Evolutionary conservation across 495 filamentous ascomycete species (phyloP).

Genomic region (Xylaria intraflava): DNA sequence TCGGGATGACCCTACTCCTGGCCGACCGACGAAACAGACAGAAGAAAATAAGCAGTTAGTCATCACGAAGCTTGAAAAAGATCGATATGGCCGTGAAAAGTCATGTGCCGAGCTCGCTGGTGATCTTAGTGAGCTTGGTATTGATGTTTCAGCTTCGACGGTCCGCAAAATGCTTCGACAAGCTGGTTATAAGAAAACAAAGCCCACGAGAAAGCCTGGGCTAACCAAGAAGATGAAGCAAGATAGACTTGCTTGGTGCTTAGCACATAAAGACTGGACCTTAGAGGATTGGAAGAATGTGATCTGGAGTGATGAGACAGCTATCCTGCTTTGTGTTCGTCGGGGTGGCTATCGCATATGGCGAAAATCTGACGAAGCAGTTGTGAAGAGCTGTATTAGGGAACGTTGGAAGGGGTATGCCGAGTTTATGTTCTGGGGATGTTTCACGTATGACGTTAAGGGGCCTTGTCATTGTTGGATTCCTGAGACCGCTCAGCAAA

Average conservation of each 20-base stretch:
- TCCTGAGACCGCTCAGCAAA: conserved; percentile 13
- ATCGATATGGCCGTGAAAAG: no score
- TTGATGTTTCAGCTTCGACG: no score
- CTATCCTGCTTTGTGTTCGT: conserved; percentile 15
- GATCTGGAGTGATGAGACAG: conserved; percentile 25
- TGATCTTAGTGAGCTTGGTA: no score
- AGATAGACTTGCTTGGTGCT: conserved; percentile 8
- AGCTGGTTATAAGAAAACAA: conserved; percentile 1
- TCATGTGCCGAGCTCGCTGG: no score
- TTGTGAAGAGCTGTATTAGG: conserved; percentile 12
- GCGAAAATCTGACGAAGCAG: conserved; percentile 9
- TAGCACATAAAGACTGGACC: conserved; percentile 12
- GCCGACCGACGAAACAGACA: background rate
- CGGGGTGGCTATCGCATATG: conserved; percentile 18
- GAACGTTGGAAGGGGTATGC: conserved; percentile 26
- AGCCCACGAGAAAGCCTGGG: conserved; percentile 16
- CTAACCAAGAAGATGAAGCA: conserved; percentile 14
- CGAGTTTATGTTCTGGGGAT: conserved; percentile 36
- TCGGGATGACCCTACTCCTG: background rate
- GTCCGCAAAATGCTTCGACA: no score
- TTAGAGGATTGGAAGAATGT: conserved; percentile 22
- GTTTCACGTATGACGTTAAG: conserved; percentile 32
- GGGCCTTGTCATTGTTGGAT: conserved; percentile 28
- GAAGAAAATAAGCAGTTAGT: background rate
- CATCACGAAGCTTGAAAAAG: background rate